Conservation (phyloP, 257 asterid genomes). For the Solanum neorickii region DNA sequence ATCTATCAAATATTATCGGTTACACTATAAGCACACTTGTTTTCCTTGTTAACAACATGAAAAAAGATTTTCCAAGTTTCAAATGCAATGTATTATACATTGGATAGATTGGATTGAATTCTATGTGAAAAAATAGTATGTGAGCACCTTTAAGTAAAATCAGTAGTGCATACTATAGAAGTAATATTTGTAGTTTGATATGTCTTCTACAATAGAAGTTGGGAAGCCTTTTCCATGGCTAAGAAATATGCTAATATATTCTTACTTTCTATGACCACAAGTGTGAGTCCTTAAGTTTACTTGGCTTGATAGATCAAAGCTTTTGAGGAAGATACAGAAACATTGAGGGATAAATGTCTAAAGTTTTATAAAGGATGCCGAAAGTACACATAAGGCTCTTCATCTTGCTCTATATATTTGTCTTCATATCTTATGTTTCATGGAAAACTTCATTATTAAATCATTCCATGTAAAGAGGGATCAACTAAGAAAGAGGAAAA, state of each 20-base stretch:
- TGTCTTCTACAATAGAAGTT: neutral
- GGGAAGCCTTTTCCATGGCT: neutral
- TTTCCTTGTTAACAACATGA: neutral
- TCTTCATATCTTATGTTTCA: neutral
- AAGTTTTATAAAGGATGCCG: slow-evolving; percentile 92
- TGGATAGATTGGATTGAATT: neutral
- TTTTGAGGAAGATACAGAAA: slow-evolving; percentile 82
- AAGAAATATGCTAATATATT: neutral
- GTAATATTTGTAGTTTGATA: neutral
- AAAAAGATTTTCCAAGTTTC: neutral
- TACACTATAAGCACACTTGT: neutral
- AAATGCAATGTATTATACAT: neutral
- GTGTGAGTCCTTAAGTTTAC: slow-evolving; percentile 9
- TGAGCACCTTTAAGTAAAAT: neutral
- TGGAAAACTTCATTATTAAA: neutral
- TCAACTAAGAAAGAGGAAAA: neutral
- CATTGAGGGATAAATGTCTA: slow-evolving; percentile 61
- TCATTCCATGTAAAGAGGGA: neutral
- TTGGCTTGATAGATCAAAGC: slow-evolving; percentile 60
- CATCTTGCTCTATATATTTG: neutral
- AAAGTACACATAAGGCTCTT: slow-evolving; percentile 64
- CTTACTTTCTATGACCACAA: neutral
- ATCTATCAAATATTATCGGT: too few species aligned
- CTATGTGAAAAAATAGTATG: neutral
- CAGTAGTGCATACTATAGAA: neutral